A percentile compares a stretch with the other conserved stretches of the same genome.
These are phyloP conservation scores for Phytophthora constricta DNA, from an alignment of 352 stramenopile species.

Conservation along the genomic window DNA sequence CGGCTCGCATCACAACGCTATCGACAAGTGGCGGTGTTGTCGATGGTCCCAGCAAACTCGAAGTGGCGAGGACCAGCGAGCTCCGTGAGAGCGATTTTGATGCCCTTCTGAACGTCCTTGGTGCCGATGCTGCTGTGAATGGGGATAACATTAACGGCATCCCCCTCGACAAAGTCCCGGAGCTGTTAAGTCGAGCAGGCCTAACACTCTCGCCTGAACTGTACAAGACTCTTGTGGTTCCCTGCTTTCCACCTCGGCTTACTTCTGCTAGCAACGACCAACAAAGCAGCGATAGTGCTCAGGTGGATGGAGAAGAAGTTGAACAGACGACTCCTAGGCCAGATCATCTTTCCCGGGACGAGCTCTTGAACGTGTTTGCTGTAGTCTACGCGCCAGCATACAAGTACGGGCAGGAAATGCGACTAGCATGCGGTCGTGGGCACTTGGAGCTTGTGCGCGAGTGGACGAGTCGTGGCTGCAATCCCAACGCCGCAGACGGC, in stretches of 20 bases:
- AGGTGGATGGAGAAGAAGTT: background rate
- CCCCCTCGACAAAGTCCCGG: constrained; percentile 37
- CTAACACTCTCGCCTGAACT: constrained; percentile 44
- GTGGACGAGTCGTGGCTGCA: constrained; percentile 61
- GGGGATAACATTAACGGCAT: constrained; percentile 11
- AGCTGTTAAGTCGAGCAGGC: constrained; percentile 43
- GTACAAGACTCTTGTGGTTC: constrained; percentile 48
- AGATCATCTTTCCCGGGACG: constrained; percentile 24
- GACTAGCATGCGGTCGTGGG: constrained; percentile 62
- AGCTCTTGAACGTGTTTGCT: constrained; percentile 67
- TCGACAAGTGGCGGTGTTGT: constrained; percentile 57
- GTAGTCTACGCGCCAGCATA: constrained; percentile 70
- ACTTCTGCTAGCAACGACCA: background rate
- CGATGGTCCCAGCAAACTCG: constrained; percentile 59
- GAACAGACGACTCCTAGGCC: background rate
- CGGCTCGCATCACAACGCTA: constrained; percentile 60
- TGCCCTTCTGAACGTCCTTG: constrained; percentile 41
- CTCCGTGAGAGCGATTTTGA: constrained; percentile 66
- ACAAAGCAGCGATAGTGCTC: background rate
- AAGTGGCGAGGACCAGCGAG: constrained; percentile 72
- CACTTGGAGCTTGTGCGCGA: constrained; percentile 51
- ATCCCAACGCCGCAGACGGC: constrained; percentile 66
- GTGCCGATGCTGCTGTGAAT: constrained; percentile 26
- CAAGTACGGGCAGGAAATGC: constrained; percentile 75
- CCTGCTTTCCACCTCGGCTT: constrained; percentile 32